phyloP scores from a whole-genome alignment of 495 filamentous ascomycete species.

The Lepidopterella palustris region DNA sequence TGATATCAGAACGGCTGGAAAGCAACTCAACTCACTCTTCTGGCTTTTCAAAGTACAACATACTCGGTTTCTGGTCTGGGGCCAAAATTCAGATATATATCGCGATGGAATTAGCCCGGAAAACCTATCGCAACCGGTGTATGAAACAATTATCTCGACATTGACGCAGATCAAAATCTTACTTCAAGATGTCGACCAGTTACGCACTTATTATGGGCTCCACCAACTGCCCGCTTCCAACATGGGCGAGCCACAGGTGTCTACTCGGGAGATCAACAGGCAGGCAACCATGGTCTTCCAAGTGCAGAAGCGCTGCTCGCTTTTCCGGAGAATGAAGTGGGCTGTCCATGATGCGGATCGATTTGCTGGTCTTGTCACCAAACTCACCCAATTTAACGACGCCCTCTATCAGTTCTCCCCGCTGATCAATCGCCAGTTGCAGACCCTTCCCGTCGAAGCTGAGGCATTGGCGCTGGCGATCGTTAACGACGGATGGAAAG shows the following conservation, averaged over 20 bases:
- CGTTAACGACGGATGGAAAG: not conserved
- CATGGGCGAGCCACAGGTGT: not conserved
- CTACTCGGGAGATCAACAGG: not conserved
- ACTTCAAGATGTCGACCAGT: not conserved
- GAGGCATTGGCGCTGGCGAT: constrained; percentile 2
- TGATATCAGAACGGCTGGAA: not conserved
- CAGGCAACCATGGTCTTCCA: constrained; percentile 5
- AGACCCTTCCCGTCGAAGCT: not conserved
- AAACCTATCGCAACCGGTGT: constrained; percentile 3
- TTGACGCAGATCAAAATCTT: constrained; percentile 5
- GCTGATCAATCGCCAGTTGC: not conserved
- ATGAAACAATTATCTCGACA: not conserved
- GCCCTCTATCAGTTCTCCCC: constrained; percentile 7
- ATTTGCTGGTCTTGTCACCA: not conserved
- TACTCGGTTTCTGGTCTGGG: constrained; percentile 10
- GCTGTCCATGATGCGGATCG: not conserved
- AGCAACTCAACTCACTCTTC: not conserved
- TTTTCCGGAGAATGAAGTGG: not conserved
- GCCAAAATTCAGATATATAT: constrained; percentile 6
- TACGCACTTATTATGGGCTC: not conserved
- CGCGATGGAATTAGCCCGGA: not conserved
- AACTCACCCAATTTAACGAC: constrained; percentile 1
- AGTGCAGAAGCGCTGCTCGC: not conserved
- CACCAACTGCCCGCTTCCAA: not conserved
- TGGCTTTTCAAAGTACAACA: constrained; percentile 6